These are phyloP conservation scores for Tricholoma terreum DNA, from an alignment of 768 basidiomycete genomes.

Conservation along the genomic window DNA sequence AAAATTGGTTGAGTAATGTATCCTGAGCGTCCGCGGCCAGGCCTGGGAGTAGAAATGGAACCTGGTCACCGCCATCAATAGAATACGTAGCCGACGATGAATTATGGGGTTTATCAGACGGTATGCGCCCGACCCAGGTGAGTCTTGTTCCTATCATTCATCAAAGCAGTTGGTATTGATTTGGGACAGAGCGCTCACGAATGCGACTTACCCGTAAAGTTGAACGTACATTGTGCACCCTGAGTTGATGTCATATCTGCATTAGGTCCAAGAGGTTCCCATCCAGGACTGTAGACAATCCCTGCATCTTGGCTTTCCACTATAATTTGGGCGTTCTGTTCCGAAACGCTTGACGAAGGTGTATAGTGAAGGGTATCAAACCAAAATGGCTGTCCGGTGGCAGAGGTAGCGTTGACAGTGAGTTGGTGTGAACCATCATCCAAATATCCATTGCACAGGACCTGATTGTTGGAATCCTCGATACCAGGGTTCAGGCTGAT, in stretches of 20 bases:
- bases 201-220: conserved; percentile 21
- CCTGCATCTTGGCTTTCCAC: conserved; percentile 19
- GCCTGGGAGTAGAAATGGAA: conserved; percentile 19
- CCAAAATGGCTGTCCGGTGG: conserved; percentile 24
- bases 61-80: conserved; percentile 18
- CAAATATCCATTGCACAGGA: conserved; percentile 23
- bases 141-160: conserved; percentile 8
- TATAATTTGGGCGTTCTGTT: conserved; percentile 15
- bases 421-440: conserved; percentile 23
- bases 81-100: conserved; percentile 10
- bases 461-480: conserved; percentile 33
- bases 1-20: conserved; percentile 21
- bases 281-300: conserved; percentile 19
- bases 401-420: conserved; percentile 19
- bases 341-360: conserved; percentile 17
- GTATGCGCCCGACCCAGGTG: conserved; percentile 10
- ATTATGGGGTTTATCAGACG: conserved; percentile 1
- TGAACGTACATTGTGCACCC: conserved; percentile 15
- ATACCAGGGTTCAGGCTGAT: conserved; percentile 19
- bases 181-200: not conserved
- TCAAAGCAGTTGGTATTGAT: conserved; percentile 7
- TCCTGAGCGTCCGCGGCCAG: conserved; percentile 3
- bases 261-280: conserved; percentile 14
- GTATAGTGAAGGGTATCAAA: conserved; percentile 26
- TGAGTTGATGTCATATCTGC: conserved; percentile 16